A percentile compares a stretch with the other conserved stretches of the same genome.
Conservation (phyloP, 2,329 filamentous ascomycete genomes). For the Periconia sp. region DNA sequence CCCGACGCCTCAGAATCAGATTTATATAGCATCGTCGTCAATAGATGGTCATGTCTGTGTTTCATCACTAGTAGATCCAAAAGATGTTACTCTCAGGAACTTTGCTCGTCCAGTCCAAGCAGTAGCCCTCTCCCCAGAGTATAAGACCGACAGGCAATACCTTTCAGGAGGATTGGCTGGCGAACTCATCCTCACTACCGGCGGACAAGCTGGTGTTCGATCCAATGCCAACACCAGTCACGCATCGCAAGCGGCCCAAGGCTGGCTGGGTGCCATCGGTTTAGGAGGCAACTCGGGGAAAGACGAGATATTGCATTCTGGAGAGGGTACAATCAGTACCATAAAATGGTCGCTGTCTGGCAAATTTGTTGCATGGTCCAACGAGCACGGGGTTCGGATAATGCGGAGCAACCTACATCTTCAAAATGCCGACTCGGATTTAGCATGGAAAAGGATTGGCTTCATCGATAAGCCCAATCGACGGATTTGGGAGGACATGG, state of each 20-base stretch:
- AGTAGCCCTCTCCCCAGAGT: slow-evolving; percentile 92
- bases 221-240: slow-evolving; percentile 84
- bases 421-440: slow-evolving; percentile 73
- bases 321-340: slow-evolving; percentile 85
- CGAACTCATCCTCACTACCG: slow-evolving; percentile 81
- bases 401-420: slow-evolving; percentile 88
- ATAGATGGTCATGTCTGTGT: slow-evolving; percentile 96
- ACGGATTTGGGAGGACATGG: slow-evolving; percentile 93
- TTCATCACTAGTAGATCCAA: slow-evolving; percentile 80
- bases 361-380: slow-evolving; percentile 91
- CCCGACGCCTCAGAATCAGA: slow-evolving; percentile 81
- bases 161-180: slow-evolving; percentile 88
- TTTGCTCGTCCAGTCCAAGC: slow-evolving; percentile 91
- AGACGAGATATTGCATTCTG: slow-evolving; percentile 85
- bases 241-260: slow-evolving; percentile 80
- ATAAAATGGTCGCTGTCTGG: slow-evolving; percentile 95
- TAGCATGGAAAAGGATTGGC: slow-evolving; percentile 91
- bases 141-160: slow-evolving; percentile 84
- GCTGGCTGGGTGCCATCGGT: slow-evolving; percentile 89
- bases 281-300: slow-evolving; percentile 76
- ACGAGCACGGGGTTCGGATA: slow-evolving; percentile 96
- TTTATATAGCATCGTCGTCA: slow-evolving; percentile 90
- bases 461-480: slow-evolving; percentile 88
- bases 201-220: slow-evolving; percentile 76
- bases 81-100: slow-evolving; percentile 88